Evolutionary conservation across 73 alveolate genomes (phyloP), one percentile per base, ranked within the genome.

Genomic region (Tetrahymena borealis): DNA sequence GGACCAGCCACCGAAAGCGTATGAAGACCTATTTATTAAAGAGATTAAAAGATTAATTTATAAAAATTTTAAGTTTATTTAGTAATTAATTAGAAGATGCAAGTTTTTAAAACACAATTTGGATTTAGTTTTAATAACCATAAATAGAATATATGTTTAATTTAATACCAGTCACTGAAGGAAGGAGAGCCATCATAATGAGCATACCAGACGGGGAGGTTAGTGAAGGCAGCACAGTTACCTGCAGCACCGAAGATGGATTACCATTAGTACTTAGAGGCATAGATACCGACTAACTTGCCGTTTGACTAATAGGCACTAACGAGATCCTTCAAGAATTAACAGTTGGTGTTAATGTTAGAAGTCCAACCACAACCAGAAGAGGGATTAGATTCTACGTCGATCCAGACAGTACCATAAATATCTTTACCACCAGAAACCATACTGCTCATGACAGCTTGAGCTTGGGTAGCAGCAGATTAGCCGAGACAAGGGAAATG

Each of bases 201-300:
- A 78, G 99, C 99, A 90, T 97, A 97, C 99, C 99, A 97, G 33
- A 97, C 94, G 4, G 97, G 97, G 32, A 90, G 85, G 20, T 94
- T 90, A 15, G 94, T 90, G 28, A 94, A 93, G 28, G 92, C 43
- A 39, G 95, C 85, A 91, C 97, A 95, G 33, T 94, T 41, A 41
- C 94, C 90, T 11, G 94, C 96, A 32, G 94, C 35, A 18, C 98
- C 99, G 96, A 97, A 91, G 78, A 97, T 94, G 7, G 94, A 40
- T 90, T 91, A 94, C 99, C 98, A 96, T 93, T 90, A 40, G 90
- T 95, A 97, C 78, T 96, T 13, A 91, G 92, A 43, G 7, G 96
- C 40, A 90, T 97, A 97, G 41, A 97, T 92, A 90, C 98, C 99
- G 16, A 94, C 96, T 33, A 38, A 79, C 36, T 90, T 96, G 11